A percentile compares a stretch with the other conserved stretches of the same genome.
These are phyloP conservation scores for Triangularia setosa DNA, from an alignment of 2,329 filamentous ascomycete genomes.

Conservation along the genomic window DNA sequence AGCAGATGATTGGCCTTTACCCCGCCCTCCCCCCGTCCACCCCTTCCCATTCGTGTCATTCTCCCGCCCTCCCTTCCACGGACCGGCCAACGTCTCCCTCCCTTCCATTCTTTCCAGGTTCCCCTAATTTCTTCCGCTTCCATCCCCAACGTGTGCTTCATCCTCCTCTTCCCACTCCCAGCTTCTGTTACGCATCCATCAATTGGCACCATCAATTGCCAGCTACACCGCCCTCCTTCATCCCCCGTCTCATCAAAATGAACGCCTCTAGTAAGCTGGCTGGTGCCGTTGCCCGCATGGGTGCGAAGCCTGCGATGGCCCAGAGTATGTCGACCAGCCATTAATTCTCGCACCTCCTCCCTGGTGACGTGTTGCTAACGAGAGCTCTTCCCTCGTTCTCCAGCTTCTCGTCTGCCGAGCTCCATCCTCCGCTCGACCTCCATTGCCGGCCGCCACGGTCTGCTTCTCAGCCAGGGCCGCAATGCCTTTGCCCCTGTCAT, in stretches of 20 bases:
- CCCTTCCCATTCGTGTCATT: slow-evolving; percentile 1
- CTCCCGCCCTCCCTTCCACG: slow-evolving; percentile 1
- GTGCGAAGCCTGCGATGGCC: slow-evolving; percentile 26
- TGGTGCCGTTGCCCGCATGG: slow-evolving; percentile 24
- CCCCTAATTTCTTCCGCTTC: slow-evolving; percentile 4
- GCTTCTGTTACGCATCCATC: slow-evolving; percentile 1
- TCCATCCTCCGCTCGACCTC: slow-evolving; percentile 26
- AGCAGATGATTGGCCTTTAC: slow-evolving; percentile 3
- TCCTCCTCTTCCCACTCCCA: slow-evolving; percentile 5
- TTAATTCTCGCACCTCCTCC: slow-evolving; percentile 12
- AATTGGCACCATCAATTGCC: slow-evolving; percentile 4
- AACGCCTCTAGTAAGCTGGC: slow-evolving; percentile 23
- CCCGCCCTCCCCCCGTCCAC: neutral
- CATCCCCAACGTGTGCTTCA: slow-evolving; percentile 2
- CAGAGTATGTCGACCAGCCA: slow-evolving; percentile 18
- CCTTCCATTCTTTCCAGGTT: neutral
- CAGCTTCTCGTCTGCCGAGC: slow-evolving; percentile 26
- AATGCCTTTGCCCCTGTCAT: slow-evolving; percentile 20
- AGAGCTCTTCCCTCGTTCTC: slow-evolving; percentile 9
- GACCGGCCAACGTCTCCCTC: neutral
- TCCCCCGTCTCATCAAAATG: slow-evolving; percentile 21
- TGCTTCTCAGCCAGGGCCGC: slow-evolving; percentile 26
- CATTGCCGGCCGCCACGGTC: slow-evolving; percentile 22
- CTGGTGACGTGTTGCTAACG: slow-evolving; percentile 16
- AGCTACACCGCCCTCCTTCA: slow-evolving; percentile 7